A percentile compares a stretch with the other conserved stretches of the same genome.
phyloP scores from a whole-genome alignment of 495 filamentous ascomycete genomes.

The Sordaria brevicollis region DNA sequence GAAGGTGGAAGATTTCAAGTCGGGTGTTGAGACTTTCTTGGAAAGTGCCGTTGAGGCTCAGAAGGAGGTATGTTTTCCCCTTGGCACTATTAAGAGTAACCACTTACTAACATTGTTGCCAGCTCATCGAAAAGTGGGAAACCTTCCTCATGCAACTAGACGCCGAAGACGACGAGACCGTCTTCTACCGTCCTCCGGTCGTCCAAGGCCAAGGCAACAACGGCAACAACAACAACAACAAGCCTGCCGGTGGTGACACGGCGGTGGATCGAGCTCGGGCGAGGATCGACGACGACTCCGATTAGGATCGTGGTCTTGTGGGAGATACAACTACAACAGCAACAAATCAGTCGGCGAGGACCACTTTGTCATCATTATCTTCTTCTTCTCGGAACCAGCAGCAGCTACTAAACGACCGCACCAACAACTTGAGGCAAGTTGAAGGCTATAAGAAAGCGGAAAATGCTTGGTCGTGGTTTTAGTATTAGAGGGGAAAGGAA shows the following conservation, averaged over 20 bases:
- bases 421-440: neutral
- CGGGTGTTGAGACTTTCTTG: conserved; percentile 91
- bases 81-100: conserved; percentile 1
- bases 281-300: conserved; percentile 41
- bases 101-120: neutral
- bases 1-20: conserved; percentile 99
- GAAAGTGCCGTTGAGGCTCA: conserved; percentile 95
- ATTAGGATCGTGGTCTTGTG: conserved; percentile 20
- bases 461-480: neutral
- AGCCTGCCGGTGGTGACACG: conserved; percentile 36
- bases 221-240: too few relatives aligned
- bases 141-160: conserved; percentile 94
- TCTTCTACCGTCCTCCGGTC: conserved; percentile 58
- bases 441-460: neutral
- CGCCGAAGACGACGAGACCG: conserved; percentile 77
- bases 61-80: conserved; percentile 66
- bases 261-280: conserved; percentile 40
- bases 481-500: neutral
- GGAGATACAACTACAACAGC: too few relatives aligned
- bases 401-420: neutral
- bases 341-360: conserved; percentile 2
- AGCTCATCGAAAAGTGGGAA: conserved; percentile 99
- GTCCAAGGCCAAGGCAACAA: too few relatives aligned
- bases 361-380: conserved; percentile 5
- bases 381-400: too few relatives aligned